Percentiles rank a stretch among this genome's conserved stretches.
These are phyloP conservation scores for Epicoccum sorghinum DNA, from an alignment of 2,329 filamentous ascomycete genomes.

Conservation along the genomic window DNA sequence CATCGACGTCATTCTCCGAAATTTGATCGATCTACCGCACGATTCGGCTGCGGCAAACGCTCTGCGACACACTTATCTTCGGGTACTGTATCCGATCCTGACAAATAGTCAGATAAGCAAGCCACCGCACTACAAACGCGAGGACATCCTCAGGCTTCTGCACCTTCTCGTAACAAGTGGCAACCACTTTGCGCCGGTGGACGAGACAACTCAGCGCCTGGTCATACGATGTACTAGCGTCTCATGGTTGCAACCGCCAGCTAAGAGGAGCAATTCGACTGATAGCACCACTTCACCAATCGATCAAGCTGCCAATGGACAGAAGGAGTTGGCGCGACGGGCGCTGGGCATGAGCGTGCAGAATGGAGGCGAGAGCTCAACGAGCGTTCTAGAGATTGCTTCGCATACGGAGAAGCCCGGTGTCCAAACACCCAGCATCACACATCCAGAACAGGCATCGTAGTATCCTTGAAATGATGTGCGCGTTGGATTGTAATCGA, in stretches of 20 bases:
- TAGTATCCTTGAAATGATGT: slow-evolving; percentile 15
- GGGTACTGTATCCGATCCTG: slow-evolving; percentile 87
- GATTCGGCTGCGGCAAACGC: slow-evolving; percentile 62
- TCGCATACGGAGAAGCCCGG: slow-evolving; percentile 49
- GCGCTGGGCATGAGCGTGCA: slow-evolving; percentile 49
- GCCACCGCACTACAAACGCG: slow-evolving; percentile 87
- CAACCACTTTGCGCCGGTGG: slow-evolving; percentile 78
- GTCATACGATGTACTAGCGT: slow-evolving; percentile 77
- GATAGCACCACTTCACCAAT: slow-evolving; percentile 31
- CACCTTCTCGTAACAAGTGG: slow-evolving; percentile 69
- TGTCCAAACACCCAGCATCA: slow-evolving; percentile 49
- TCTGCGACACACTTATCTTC: slow-evolving; percentile 90
- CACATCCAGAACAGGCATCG: slow-evolving; percentile 13
- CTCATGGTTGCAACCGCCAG: slow-evolving; percentile 62
- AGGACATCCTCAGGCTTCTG: slow-evolving; percentile 80
- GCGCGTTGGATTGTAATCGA: too few relatives aligned
- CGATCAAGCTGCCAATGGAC: slow-evolving; percentile 34
- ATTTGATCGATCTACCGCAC: slow-evolving; percentile 91
- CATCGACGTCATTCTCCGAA: slow-evolving; percentile 93
- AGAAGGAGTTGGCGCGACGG: slow-evolving; percentile 47
- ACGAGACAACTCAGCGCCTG: slow-evolving; percentile 79
- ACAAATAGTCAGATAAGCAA: slow-evolving; percentile 88
- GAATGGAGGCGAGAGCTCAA: slow-evolving; percentile 43
- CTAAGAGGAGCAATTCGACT: slow-evolving; percentile 27
- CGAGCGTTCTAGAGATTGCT: slow-evolving; percentile 49